Evolutionary conservation across 306 rosid genomes (phyloP).

Genomic region (Dryas octopetala): DNA sequence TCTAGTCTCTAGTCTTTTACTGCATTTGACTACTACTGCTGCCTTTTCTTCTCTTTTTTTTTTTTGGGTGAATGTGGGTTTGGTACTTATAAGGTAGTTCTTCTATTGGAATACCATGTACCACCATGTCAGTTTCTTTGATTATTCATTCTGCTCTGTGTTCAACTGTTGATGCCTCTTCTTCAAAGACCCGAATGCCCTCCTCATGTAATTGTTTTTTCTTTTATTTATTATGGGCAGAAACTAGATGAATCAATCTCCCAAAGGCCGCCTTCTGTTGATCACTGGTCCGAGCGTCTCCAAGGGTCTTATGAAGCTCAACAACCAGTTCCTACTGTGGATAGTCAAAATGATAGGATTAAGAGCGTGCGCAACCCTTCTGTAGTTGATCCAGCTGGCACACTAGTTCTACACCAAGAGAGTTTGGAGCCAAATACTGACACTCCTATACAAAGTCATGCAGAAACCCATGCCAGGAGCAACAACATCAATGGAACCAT

Average conservation of each 20-base stretch:
- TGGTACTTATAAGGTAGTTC: neutral
- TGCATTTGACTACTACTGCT: neutral
- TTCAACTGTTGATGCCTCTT: neutral
- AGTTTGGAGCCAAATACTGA: constrained; percentile 34
- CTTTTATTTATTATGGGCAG: constrained; percentile 38
- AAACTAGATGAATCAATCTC: constrained; percentile 51
- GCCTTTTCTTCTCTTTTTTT: neutral
- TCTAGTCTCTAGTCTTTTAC: neutral
- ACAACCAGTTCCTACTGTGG: constrained; percentile 37
- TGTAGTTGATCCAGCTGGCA: constrained; percentile 39
- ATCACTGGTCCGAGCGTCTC: constrained; percentile 46
- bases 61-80: too few relatives aligned
- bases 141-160: neutral
- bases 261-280: constrained; percentile 39
- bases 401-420: constrained; percentile 29
- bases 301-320: constrained; percentile 51
- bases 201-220: neutral
- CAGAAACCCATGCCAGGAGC: constrained; percentile 34
- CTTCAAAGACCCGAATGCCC: neutral
- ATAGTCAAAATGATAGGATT: constrained; percentile 36
- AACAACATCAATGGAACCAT: constrained; percentile 49
- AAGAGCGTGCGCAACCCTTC: constrained; percentile 26
- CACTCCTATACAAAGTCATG: constrained; percentile 34
- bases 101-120: neutral
- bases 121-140: neutral